Base-by-base conservation (phyloP, 805 yeast species). In the Candida anglica region DNA sequence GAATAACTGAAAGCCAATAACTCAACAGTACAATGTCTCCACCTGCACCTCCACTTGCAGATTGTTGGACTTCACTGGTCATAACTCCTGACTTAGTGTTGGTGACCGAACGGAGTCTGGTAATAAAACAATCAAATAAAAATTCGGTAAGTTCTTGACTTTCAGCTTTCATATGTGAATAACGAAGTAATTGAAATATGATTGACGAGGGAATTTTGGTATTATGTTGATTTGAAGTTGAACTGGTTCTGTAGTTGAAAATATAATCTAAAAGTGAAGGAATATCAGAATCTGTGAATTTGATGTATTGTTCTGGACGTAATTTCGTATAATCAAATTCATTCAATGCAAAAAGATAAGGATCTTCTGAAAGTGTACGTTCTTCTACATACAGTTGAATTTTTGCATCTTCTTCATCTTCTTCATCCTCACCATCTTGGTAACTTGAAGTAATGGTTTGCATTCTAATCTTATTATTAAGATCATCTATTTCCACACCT, bases 1-100 rank as follows among this genome's bases (percentile, higher is more conserved):
- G 84, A 28, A 84, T 53, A 17, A 84, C 81, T 4, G 95, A 79
- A 23, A 93, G 72, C 98, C 98, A 93, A 54, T 87, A 91, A 32
- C 95, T 81, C 41, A 81, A 71, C 26, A 71, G 52, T 13, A 84
- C 84, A 36, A 83, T 79, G 50, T 84, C 91, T 20, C 80, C 82
- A 21, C 69, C 58, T 5, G 64, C 68, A 4, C 52, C 53, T 4
- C 42, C 40, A 20, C 25, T 57, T 56, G 27, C 44, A 50, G 18
- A 21, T 21, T 50, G 52, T 29, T 40, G 48, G 10, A 52, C 41
- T 4, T 23, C 65, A 63, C 65, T 60, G 27, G 70, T 63, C 40
- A 71, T 69, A 8, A 74, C 76, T 1, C 85, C 86, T 13, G 82
- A 71, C 42, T 72, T 75, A 1, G 84, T 73, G 33, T 76, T 68